A percentile compares a stretch with the other conserved stretches of the same genome.
Conservation (phyloP, 805 yeast species). For the Sugiyamaella chiloensis region DNA sequence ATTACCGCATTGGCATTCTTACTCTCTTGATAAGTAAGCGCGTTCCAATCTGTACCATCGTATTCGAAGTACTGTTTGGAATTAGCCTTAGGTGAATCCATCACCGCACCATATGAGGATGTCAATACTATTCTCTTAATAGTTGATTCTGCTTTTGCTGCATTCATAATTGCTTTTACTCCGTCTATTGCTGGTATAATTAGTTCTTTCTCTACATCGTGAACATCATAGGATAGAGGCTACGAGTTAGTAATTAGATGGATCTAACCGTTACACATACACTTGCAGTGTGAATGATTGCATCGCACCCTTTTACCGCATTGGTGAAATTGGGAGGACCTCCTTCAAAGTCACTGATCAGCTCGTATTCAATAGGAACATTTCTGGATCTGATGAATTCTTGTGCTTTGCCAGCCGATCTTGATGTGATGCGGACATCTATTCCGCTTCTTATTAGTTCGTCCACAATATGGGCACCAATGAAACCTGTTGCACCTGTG, state of each 20-base stretch:
- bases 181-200: constrained; percentile 49
- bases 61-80: constrained; percentile 31
- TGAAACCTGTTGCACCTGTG: constrained; percentile 52
- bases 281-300: constrained; percentile 36
- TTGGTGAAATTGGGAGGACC: constrained; percentile 41
- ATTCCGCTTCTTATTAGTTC: constrained; percentile 39
- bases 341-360: constrained; percentile 30
- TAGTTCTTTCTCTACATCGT: constrained; percentile 41
- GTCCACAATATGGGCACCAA: constrained; percentile 47
- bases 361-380: constrained; percentile 22
- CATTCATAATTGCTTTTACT: constrained; percentile 42
- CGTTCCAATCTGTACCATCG: constrained; percentile 40
- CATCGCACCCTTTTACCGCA: constrained; percentile 34
- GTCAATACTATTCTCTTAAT: constrained; percentile 46
- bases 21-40: constrained; percentile 32
- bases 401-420: constrained; percentile 43
- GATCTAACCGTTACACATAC: neutral
- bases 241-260: constrained; percentile 8
- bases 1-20: constrained; percentile 16
- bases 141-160: constrained; percentile 41
- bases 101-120: constrained; percentile 53
- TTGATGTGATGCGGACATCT: constrained; percentile 45
- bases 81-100: constrained; percentile 33
- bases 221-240: constrained; percentile 33
- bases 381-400: constrained; percentile 13